Conservation (phyloP, 495 filamentous ascomycete genomes). For the Bombardia bombarda region DNA sequence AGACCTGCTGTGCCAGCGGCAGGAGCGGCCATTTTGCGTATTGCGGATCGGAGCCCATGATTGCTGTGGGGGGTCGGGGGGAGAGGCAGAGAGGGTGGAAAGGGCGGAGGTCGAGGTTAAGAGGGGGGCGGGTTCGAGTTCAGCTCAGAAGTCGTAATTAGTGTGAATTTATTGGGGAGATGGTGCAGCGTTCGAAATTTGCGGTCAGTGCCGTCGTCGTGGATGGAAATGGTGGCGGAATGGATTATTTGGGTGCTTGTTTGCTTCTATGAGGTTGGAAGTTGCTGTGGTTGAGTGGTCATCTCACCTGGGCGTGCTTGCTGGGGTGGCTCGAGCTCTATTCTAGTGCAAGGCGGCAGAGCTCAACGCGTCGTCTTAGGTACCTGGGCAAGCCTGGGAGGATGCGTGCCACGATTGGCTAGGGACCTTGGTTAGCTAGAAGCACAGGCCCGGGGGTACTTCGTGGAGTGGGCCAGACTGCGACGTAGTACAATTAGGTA, state of each 20-base stretch:
- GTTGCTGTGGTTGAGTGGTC: neutral
- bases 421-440: too few relatives aligned
- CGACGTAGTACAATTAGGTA: too few relatives aligned
- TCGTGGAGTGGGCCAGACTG: too few relatives aligned
- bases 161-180: neutral
- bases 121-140: too few relatives aligned
- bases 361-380: slow-evolving; percentile 20
- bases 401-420: neutral
- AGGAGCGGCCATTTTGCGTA: slow-evolving; percentile 93
- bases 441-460: too few relatives aligned
- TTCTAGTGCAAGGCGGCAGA: slow-evolving; percentile 16
- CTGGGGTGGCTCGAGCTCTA: slow-evolving; percentile 10
- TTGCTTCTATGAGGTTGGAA: neutral
- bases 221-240: neutral
- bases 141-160: too few relatives aligned
- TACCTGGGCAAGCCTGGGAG: neutral
- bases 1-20: slow-evolving; percentile 90
- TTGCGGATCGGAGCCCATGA: slow-evolving; percentile 94
- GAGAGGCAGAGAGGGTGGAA: too few relatives aligned
- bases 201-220: too few relatives aligned
- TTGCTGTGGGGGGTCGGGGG: slow-evolving; percentile 5
- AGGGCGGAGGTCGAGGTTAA: too few relatives aligned
- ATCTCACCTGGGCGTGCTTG: neutral
- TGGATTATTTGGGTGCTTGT: too few relatives aligned
- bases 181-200: too few relatives aligned